Percentiles rank a stretch among this genome's conserved stretches.
phyloP scores from a whole-genome alignment of 2,329 filamentous ascomycete species.

The Mollisia scopiformis region DNA sequence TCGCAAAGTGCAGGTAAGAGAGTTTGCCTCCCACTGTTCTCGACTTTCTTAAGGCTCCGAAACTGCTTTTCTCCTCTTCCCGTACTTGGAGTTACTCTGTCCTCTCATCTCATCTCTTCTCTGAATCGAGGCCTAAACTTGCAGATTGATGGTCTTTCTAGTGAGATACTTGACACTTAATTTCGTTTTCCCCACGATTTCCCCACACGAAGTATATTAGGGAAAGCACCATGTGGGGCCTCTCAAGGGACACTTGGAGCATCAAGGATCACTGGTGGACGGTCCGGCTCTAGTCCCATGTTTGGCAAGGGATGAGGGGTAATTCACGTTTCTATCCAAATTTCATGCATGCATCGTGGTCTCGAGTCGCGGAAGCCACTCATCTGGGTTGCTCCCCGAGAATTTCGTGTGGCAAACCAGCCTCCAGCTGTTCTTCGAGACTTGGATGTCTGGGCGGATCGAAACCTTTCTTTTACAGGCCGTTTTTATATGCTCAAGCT shows the following conservation, averaged over 20 bases:
- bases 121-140: too few species aligned
- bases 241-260: background rate
- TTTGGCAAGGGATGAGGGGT: constrained; percentile 1
- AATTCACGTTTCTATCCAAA: background rate
- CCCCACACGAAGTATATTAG: background rate
- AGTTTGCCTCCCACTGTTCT: too few species aligned
- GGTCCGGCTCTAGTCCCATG: background rate
- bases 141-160: too few species aligned
- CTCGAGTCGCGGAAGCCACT: background rate
- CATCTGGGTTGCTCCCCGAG: background rate
- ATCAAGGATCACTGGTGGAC: background rate
- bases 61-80: too few species aligned
- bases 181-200: background rate
- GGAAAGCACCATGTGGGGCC: background rate
- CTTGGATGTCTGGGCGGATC: background rate
- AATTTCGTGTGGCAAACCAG: background rate
- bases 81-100: too few species aligned
- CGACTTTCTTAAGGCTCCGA: too few species aligned
- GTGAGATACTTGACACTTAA: background rate
- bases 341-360: background rate
- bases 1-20: too few species aligned
- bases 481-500: background rate
- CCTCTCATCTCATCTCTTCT: too few species aligned
- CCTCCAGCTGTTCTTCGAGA: background rate
- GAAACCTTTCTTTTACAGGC: background rate